These are phyloP conservation scores for Globisporangium orthogonon DNA, from an alignment of 352 stramenopile genomes.

Conservation along the genomic window DNA sequence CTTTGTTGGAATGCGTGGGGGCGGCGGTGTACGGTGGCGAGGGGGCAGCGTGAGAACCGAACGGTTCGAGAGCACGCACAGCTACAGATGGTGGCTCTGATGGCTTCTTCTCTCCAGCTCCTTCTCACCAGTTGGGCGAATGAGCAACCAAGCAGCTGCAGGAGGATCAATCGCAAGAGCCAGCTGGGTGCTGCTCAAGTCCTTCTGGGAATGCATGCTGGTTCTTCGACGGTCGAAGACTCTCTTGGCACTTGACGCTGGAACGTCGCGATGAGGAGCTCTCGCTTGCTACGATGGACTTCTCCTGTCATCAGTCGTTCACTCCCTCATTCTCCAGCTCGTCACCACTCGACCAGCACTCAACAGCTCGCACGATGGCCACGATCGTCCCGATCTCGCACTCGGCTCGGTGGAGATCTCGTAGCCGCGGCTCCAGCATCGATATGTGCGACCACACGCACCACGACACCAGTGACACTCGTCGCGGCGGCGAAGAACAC, in stretches of 20 bases:
- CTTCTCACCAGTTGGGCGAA: too few relatives aligned
- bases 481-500: neutral
- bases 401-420: conserved; percentile 41
- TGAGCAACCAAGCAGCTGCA: too few relatives aligned
- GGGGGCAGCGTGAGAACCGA: too few relatives aligned
- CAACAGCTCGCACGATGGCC: conserved; percentile 21
- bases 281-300: neutral
- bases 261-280: neutral
- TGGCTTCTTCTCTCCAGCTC: too few relatives aligned
- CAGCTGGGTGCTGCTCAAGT: neutral
- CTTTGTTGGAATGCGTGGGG: too few relatives aligned
- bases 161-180: neutral
- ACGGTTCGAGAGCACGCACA: too few relatives aligned
- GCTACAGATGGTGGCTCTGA: too few relatives aligned
- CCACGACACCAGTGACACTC: neutral
- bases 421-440: conserved; percentile 42
- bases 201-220: too few relatives aligned
- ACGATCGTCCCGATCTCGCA: conserved; percentile 53
- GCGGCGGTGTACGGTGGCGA: too few relatives aligned
- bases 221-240: neutral
- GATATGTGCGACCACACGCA: conserved; percentile 16
- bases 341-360: neutral
- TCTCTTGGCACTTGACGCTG: neutral
- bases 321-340: neutral
- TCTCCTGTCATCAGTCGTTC: neutral